Conservation (phyloP, 2,329 filamentous ascomycete genomes). For the Aureobasidium sp. region DNA sequence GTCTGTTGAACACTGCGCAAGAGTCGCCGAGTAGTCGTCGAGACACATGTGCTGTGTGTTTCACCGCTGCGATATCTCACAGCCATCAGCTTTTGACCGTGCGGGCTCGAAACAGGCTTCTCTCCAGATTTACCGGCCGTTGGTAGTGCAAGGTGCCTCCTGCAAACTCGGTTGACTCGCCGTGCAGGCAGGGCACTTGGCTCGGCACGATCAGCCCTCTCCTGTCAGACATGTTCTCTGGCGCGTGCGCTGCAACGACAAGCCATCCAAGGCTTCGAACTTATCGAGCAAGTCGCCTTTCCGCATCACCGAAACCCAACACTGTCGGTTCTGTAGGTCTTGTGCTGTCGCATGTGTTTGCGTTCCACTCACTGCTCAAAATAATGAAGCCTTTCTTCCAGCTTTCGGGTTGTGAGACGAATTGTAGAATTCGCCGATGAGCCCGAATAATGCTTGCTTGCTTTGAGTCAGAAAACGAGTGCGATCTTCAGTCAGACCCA, state of each 20-base stretch:
- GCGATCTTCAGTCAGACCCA: neutral
- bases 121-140: slow-evolving; percentile 11
- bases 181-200: neutral
- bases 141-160: neutral
- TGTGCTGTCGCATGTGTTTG: neutral
- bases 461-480: neutral
- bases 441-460: neutral
- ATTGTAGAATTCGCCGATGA: neutral
- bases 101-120: neutral
- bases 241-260: slow-evolving; percentile 5
- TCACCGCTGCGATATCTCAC: neutral
- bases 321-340: neutral
- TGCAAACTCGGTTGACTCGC: slow-evolving; percentile 12
- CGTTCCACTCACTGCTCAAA: neutral
- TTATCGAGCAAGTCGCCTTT: neutral
- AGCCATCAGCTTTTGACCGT: neutral
- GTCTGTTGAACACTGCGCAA: neutral
- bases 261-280: neutral
- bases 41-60: neutral
- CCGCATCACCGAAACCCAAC: neutral
- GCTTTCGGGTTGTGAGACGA: neutral
- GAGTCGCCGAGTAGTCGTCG: neutral
- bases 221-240: slow-evolving; percentile 11
- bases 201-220: slow-evolving; percentile 10
- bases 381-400: neutral